phyloP scores from a whole-genome alignment of 768 basidiomycete genomes.

The Postia placenta region DNA sequence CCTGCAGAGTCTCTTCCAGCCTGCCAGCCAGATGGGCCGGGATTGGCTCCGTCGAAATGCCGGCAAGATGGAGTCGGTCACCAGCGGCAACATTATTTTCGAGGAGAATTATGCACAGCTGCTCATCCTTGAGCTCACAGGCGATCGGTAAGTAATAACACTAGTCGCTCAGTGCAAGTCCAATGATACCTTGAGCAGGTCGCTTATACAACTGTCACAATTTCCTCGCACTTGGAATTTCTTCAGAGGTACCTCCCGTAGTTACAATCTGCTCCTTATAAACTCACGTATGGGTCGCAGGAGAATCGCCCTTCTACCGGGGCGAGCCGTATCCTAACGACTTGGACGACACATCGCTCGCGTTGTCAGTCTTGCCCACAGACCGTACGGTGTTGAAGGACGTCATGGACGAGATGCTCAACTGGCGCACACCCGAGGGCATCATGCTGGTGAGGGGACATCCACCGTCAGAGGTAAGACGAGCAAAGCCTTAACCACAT shows the following conservation, averaged over 20 bases:
- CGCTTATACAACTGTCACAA: slow-evolving; percentile 31
- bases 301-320: slow-evolving; percentile 11
- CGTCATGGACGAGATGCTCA: slow-evolving; percentile 54
- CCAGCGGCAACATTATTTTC: slow-evolving; percentile 33
- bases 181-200: slow-evolving; percentile 21
- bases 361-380: slow-evolving; percentile 34
- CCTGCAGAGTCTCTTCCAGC: slow-evolving; percentile 41
- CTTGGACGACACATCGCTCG: slow-evolving; percentile 54
- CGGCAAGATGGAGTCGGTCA: slow-evolving; percentile 37
- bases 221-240: slow-evolving; percentile 48
- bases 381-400: slow-evolving; percentile 28
- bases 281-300: neutral
- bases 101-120: slow-evolving; percentile 56
- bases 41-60: slow-evolving; percentile 36
- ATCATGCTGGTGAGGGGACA: slow-evolving; percentile 31
- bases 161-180: slow-evolving; percentile 30
- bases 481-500: no score
- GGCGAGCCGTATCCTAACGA: slow-evolving; percentile 41
- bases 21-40: slow-evolving; percentile 36
- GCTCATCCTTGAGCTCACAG: slow-evolving; percentile 48
- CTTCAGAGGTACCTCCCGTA: slow-evolving; percentile 33
- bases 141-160: slow-evolving; percentile 38
- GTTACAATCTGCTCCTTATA: neutral
- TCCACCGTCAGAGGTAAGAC: no score
- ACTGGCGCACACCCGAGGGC: slow-evolving; percentile 42